A percentile compares a stretch with the other conserved stretches of the same genome.
Evolutionary conservation across 2,329 filamentous ascomycete species (phyloP).

Genomic region (Apiospora aurea): DNA sequence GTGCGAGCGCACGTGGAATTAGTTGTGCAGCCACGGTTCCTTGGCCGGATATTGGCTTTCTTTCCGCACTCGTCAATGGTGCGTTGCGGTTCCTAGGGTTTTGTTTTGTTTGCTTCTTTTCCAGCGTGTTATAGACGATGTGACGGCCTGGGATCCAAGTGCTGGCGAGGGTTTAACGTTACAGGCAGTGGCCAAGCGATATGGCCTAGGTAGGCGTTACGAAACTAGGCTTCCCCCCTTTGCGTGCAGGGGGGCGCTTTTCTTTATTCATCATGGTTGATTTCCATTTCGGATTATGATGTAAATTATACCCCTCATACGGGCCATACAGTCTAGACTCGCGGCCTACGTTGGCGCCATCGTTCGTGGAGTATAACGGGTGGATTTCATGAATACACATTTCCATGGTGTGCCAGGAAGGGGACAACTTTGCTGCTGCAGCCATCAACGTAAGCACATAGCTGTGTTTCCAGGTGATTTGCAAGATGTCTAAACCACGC

Average conservation of each 20-base stretch:
- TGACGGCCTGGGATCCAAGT: constrained; percentile 46
- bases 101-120: not conserved
- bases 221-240: constrained; percentile 25
- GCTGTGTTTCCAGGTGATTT: not conserved
- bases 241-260: not conserved
- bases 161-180: constrained; percentile 42
- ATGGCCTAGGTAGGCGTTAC: constrained; percentile 36
- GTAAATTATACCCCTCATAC: constrained; percentile 14
- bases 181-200: constrained; percentile 23
- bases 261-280: not conserved
- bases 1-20: too few relatives aligned
- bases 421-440: not conserved
- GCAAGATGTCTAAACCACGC: not conserved
- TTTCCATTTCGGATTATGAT: not conserved
- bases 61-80: not conserved
- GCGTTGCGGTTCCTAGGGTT: not conserved
- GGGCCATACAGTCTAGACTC: constrained; percentile 17
- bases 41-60: not conserved
- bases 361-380: not conserved
- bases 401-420: not conserved
- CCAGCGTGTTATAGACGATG: constrained; percentile 38
- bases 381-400: not conserved
- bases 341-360: not conserved
- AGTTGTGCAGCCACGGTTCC: not conserved
- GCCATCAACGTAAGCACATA: not conserved